Base-by-base conservation (phyloP, 1,284 basidiomycete genomes). In the Fomitiporia mediterranea region DNA sequence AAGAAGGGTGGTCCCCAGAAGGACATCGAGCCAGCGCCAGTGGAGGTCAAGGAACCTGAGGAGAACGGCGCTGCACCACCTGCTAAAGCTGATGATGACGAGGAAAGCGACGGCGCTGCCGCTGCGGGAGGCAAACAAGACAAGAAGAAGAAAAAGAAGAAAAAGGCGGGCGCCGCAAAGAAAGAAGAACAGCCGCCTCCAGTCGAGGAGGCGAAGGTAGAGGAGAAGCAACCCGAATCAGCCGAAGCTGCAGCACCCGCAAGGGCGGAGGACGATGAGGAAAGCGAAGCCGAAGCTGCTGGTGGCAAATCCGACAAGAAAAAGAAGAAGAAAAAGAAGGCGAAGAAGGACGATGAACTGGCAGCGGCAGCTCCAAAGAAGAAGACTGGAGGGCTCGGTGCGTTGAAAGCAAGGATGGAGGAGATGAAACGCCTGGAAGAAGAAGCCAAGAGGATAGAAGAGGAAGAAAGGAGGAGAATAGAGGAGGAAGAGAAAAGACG, bases 91-190 rank as follows among this genome's bases (percentile, higher is more conserved):
- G 65, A 67, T 0, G 69, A 71, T 27, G 67, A 67, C 35, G 77
- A 78, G 13, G 79, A 76, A 4, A 79, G 75, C 52, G 73, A 70
- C 11, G 72, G 67, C 25, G 67, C 68, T 52, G 76, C 73, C 8
- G 65, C 74, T 11, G 85, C 86, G 69, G 67, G 95, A 37, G 71
- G 94, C 25, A 96, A 95, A 74, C 94, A 94, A 70, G 91, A 94
- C 76, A 96, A 96, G 74, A 91, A 96, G 69, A 88, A 86, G 67
- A 74, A 94, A 59, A 96, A 96, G 82, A 96, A 96, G 72, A 94
- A 96, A 74, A 95, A 95, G 85, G 91, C 86, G 51, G 68, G 55
- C 53, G 8, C 43, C 47, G 93, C 91, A 0, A 96, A 94, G 79
- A 98, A 96, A 77, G 96, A 96, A 70, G 91, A 89, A 8, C 91